These are phyloP conservation scores for Entophlyctis luteolus DNA, from an alignment of 192 early-diverging fungal species.

Conservation along the genomic window DNA sequence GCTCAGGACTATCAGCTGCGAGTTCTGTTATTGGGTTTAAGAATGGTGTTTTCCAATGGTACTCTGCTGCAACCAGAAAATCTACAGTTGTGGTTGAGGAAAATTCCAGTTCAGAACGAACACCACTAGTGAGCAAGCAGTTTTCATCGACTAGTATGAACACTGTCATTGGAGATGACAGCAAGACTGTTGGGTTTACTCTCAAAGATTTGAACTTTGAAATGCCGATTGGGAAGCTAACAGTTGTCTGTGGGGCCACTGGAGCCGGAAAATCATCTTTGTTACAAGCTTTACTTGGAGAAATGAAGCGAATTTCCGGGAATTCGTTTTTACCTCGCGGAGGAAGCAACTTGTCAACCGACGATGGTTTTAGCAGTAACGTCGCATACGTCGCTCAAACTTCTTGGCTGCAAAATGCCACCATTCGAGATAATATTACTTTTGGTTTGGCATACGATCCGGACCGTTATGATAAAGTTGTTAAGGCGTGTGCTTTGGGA, in stretches of 20 bases:
- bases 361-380: background rate
- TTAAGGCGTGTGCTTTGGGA: conserved; percentile 78
- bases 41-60: conserved; percentile 25
- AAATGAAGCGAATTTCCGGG: conserved; percentile 57
- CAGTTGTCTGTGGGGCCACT: conserved; percentile 20
- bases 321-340: conserved; percentile 29
- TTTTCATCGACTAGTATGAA: background rate
- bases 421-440: conserved; percentile 68
- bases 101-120: conserved; percentile 6
- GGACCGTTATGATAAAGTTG: conserved; percentile 71
- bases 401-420: conserved; percentile 58
- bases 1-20: background rate
- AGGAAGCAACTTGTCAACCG: background rate
- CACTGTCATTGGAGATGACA: background rate
- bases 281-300: conserved; percentile 72
- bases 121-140: background rate
- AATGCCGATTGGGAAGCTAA: conserved; percentile 14
- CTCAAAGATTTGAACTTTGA: conserved; percentile 14
- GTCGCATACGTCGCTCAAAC: conserved; percentile 83
- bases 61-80: conserved; percentile 1
- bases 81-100: background rate
- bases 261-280: conserved; percentile 76
- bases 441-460: conserved; percentile 75
- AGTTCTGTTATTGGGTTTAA: conserved; percentile 24
- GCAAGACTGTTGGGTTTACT: conserved; percentile 9